phyloP scores from a whole-genome alignment of 1,284 basidiomycete genomes.

The Heterobasidion occidentale region DNA sequence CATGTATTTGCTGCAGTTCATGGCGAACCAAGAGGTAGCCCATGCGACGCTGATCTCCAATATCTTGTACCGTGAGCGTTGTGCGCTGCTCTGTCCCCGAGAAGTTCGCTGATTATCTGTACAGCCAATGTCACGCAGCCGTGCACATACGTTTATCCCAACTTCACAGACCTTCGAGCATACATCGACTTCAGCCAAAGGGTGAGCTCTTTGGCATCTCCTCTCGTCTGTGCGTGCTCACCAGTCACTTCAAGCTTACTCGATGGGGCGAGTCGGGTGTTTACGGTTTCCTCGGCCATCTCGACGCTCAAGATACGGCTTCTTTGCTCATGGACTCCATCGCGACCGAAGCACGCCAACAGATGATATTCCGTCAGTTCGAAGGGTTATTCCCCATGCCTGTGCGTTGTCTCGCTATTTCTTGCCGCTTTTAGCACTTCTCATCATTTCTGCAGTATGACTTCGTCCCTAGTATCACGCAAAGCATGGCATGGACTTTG shows the following conservation, averaged over 20 bases:
- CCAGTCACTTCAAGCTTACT: conserved; percentile 24
- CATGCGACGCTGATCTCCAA: conserved; percentile 36
- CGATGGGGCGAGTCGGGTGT: conserved; percentile 57
- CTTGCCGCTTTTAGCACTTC: background rate
- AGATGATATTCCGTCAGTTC: conserved; percentile 62
- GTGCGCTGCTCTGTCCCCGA: background rate
- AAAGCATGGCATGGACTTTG: conserved; percentile 57
- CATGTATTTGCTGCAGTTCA: conserved; percentile 44
- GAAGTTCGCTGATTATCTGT: background rate
- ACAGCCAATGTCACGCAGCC: conserved; percentile 30
- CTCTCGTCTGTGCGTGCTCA: background rate
- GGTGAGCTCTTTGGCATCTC: conserved; percentile 17
- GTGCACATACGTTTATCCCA: conserved; percentile 55
- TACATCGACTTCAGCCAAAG: conserved; percentile 60
- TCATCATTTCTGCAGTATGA: conserved; percentile 19
- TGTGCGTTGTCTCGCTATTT: conserved; percentile 19
- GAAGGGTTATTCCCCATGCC: conserved; percentile 59
- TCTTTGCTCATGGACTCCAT: conserved; percentile 52
- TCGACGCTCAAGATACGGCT: conserved; percentile 51
- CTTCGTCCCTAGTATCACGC: conserved; percentile 46
- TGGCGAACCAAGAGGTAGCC: conserved; percentile 54
- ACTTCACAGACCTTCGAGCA: conserved; percentile 46
- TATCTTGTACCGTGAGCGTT: background rate
- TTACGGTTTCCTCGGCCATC: conserved; percentile 53
- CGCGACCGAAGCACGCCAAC: conserved; percentile 59